Percentiles rank a stretch among this genome's conserved stretches.
phyloP scores from a whole-genome alignment of 1,284 basidiomycete species.

The Peniophora sp. region DNA sequence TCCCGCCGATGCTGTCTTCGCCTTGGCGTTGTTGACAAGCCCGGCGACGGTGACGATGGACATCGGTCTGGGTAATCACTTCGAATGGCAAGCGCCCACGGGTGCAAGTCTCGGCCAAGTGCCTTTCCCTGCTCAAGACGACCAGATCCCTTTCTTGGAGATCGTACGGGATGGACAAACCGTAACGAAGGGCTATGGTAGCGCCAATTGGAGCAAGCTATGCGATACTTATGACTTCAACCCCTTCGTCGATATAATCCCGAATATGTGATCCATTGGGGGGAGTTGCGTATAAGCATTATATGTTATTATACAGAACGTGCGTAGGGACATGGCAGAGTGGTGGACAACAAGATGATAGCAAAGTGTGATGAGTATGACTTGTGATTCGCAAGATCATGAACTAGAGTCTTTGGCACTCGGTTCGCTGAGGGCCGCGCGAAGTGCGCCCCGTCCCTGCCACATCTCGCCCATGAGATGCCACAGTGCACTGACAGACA shows the following conservation, averaged over 20 bases:
- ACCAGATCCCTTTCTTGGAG: slow-evolving; percentile 24
- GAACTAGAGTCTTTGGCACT: no score
- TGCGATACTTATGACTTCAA: slow-evolving; percentile 5
- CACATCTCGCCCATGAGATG: no score
- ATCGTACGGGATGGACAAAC: slow-evolving; percentile 16
- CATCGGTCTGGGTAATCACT: slow-evolving; percentile 21
- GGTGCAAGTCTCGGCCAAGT: slow-evolving; percentile 23
- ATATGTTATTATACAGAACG: no score
- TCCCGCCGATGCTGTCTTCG: slow-evolving; percentile 24
- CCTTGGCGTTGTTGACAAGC: slow-evolving; percentile 21
- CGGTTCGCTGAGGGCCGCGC: no score
- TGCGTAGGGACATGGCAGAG: no score
- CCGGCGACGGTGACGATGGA: slow-evolving; percentile 22
- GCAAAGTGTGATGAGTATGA: no score
- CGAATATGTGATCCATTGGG: no score
- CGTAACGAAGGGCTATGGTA: slow-evolving; percentile 20
- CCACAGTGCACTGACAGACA: no score
- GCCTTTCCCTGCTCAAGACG: slow-evolving; percentile 22
- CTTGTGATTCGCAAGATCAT: no score
- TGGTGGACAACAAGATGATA: no score
- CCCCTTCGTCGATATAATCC: background rate
- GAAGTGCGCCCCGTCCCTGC: no score
- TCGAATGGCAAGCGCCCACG: slow-evolving; percentile 19
- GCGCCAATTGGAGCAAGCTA: slow-evolving; percentile 15
- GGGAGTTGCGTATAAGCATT: no score